Percentiles rank a stretch among this genome's conserved stretches.
Conservation (phyloP, 495 filamentous ascomycete species). For the Hypoxylon lienhwacheense region DNA sequence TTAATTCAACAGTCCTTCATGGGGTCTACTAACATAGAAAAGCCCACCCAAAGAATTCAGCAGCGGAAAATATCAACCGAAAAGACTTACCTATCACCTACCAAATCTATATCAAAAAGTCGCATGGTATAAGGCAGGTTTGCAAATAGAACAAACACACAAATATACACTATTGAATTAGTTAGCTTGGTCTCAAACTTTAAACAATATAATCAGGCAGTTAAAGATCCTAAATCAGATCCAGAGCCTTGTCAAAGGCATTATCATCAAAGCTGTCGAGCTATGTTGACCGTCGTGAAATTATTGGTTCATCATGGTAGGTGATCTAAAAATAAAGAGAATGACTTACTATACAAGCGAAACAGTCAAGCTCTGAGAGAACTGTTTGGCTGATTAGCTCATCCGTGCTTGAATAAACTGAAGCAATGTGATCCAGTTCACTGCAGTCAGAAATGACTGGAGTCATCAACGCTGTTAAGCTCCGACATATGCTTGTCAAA, state of each 20-base stretch:
- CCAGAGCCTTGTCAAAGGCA: constrained; percentile 82
- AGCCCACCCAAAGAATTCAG: too few relatives aligned
- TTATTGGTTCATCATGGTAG: constrained; percentile 69
- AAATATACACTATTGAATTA: background rate
- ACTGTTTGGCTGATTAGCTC: constrained; percentile 32
- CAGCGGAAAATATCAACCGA: background rate
- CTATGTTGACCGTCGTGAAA: constrained; percentile 99
- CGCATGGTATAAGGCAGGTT: too few relatives aligned
- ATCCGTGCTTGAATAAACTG: background rate
- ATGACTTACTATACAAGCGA: background rate
- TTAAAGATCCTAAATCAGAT: constrained; percentile 56
- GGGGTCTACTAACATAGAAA: too few relatives aligned
- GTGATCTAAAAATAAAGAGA: background rate
- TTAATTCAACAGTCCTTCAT: too few relatives aligned
- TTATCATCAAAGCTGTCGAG: constrained; percentile 82
- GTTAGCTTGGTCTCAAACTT: constrained; percentile 13
- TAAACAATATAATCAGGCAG: background rate
- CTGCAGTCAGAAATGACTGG: constrained; percentile 48
- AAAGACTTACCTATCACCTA: background rate
- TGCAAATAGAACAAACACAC: background rate
- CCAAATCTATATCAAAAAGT: background rate
- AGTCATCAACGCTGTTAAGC: constrained; percentile 67
- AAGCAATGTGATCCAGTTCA: constrained; percentile 19
- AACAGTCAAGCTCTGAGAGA: background rate
- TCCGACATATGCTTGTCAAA: constrained; percentile 91